Evolutionary conservation across 768 basidiomycete species (phyloP).

Genomic region (Termitomyces sp.): DNA sequence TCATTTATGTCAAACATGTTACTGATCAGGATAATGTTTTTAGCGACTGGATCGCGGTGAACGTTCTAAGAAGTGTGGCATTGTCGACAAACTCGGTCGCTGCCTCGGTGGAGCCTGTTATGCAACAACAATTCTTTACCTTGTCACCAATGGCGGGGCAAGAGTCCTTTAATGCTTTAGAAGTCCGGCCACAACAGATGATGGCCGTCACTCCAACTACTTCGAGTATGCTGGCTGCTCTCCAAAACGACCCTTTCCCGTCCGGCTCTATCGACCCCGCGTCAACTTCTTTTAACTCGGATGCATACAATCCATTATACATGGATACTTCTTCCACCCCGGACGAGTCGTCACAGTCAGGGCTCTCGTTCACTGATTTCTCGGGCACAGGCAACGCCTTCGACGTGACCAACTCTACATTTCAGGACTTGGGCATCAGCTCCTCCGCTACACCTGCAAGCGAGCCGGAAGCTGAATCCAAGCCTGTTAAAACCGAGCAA

Average conservation of each 20-base stretch:
- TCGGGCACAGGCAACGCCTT: constrained; percentile 59
- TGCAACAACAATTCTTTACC: constrained; percentile 87
- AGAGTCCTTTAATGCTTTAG: constrained; percentile 69
- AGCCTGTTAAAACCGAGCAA: constrained; percentile 68
- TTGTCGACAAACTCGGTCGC: constrained; percentile 90
- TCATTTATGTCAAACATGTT: constrained; percentile 9
- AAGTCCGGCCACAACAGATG: constrained; percentile 54
- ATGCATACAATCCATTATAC: constrained; percentile 71
- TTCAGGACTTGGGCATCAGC: constrained; percentile 65
- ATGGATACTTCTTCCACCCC: constrained; percentile 70
- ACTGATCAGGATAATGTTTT: constrained; percentile 14
- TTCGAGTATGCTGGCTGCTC: constrained; percentile 86
- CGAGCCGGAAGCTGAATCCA: constrained; percentile 63
- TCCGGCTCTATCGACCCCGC: constrained; percentile 64
- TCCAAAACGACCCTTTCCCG: constrained; percentile 75
- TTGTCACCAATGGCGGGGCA: constrained; percentile 89
- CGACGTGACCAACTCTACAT: constrained; percentile 66
- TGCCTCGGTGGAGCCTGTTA: constrained; percentile 87
- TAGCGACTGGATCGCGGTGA: constrained; percentile 91
- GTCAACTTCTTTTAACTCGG: constrained; percentile 59
- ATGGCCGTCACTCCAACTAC: constrained; percentile 86
- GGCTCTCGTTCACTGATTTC: constrained; percentile 72
- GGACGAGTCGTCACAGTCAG: constrained; percentile 66
- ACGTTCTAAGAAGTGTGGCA: constrained; percentile 83
- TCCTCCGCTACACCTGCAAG: constrained; percentile 49